These are phyloP conservation scores for Lepiota venenata DNA, from an alignment of 768 basidiomycete genomes.

Conservation along the genomic window DNA sequence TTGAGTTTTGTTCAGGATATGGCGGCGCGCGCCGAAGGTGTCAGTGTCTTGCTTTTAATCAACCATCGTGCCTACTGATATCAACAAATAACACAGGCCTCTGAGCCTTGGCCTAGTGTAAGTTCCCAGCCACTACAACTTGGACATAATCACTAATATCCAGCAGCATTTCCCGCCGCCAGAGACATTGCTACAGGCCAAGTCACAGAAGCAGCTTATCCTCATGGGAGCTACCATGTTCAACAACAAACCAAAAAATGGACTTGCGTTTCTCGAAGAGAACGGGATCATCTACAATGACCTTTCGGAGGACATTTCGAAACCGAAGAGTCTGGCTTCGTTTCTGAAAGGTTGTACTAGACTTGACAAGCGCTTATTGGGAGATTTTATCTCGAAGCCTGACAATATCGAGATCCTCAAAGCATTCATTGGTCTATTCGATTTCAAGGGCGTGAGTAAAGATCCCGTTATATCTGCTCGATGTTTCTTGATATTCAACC, in stretches of 20 bases:
- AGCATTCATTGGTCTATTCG: slow-evolving; percentile 85
- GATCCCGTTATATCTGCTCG: background rate
- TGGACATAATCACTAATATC: background rate
- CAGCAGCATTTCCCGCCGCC: slow-evolving; percentile 52
- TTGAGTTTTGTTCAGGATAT: slow-evolving; percentile 87
- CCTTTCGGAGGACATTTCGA: slow-evolving; percentile 51
- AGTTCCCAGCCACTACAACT: slow-evolving; percentile 18
- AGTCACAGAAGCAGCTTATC: slow-evolving; percentile 85
- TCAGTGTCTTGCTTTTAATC: slow-evolving; percentile 17
- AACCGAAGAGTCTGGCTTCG: slow-evolving; percentile 66
- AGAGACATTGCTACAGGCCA: slow-evolving; percentile 58
- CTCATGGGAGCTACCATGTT: slow-evolving; percentile 82
- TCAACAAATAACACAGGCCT: slow-evolving; percentile 28
- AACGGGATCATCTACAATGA: slow-evolving; percentile 83
- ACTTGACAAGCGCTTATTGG: slow-evolving; percentile 89
- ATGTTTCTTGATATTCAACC: slow-evolving; percentile 3
- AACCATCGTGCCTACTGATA: slow-evolving; percentile 12
- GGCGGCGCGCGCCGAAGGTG: slow-evolving; percentile 57
- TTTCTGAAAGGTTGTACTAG: slow-evolving; percentile 84
- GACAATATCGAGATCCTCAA: slow-evolving; percentile 84
- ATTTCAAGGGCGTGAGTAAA: slow-evolving; percentile 76
- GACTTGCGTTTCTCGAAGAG: slow-evolving; percentile 88
- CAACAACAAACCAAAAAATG: slow-evolving; percentile 90
- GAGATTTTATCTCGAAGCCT: slow-evolving; percentile 88
- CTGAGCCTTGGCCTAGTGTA: slow-evolving; percentile 64